Evolutionary conservation across 148 eudicot species (phyloP), one percentile per base, ranked within the genome.

Genomic region (Suaeda aralocaspica): DNA sequence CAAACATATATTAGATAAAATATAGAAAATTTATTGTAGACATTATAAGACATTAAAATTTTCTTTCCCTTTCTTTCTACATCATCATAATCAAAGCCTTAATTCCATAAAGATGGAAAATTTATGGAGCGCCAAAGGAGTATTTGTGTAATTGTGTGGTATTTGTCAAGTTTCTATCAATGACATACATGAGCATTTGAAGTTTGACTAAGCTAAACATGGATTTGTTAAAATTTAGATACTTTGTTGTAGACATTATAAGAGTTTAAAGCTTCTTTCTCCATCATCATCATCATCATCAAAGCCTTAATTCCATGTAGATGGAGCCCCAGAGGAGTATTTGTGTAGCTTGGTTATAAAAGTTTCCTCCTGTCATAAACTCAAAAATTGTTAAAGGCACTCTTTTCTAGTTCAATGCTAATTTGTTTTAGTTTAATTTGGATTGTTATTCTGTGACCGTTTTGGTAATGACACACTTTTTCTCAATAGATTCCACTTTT

Each of bases 381-480:
- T 59, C 29, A 19, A 21, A 15, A 18, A 19, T 31, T 42, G 36
- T 19, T 0, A 34, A 7, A 6, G 28, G 18, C n/a, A 16, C 15
- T 5, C 18, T 9, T 3, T 36, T 51, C 19, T 33, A 25, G 18
- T 9, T 45, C 31, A 67, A 58, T 41, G 64, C 53, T 28, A 46
- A 28, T 41, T n/a, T 10, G 2, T 44, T 48, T 34, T n/a, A 45
- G 42, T 9, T 42, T 50, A 55, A 24, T 70, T 39, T 44, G 18
- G 57, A 33, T 25, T 50, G 46, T 16, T 49, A 49, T 62, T 72
- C 30, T 62, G 48, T 30, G 57, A 60, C 18, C 48, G 34, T 33
- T 71, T 50, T 50, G 3, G 22, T 31, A 28, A 26, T 48, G n/a
- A 61, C 44, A 9, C 22, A n/a, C 15, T n/a, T 34, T 36, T 61